phyloP scores from a whole-genome alignment of 805 yeast species.

The Hemisphaericaspora nanyangensis region DNA sequence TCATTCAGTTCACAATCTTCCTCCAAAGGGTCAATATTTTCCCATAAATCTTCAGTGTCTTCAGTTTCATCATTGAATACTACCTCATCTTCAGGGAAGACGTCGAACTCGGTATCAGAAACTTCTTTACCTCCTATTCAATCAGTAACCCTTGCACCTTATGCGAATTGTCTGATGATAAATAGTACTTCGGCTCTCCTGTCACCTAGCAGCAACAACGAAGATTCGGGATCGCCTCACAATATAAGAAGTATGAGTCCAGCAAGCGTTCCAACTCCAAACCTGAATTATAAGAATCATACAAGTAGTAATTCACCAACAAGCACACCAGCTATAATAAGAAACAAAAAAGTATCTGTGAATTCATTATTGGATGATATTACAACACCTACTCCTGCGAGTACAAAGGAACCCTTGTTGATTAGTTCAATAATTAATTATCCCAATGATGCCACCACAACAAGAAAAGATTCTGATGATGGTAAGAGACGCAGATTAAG shows the following conservation, averaged over 20 bases:
- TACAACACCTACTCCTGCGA: no score
- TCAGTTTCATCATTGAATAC: constrained; percentile 25
- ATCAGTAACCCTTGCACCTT: background rate
- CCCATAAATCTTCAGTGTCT: constrained; percentile 33
- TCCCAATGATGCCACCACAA: background rate
- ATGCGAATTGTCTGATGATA: background rate
- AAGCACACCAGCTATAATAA: background rate
- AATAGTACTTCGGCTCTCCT: background rate
- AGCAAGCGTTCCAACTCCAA: no score
- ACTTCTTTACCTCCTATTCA: background rate
- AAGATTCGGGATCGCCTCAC: background rate
- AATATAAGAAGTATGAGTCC: constrained; percentile 8
- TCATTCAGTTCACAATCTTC: constrained; percentile 27
- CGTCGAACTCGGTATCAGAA: background rate
- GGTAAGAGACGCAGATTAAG: constrained; percentile 6
- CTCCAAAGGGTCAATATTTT: constrained; percentile 27
- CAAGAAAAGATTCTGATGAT: constrained; percentile 2
- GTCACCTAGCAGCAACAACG: background rate
- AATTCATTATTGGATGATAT: constrained; percentile 20
- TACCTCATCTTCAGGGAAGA: constrained; percentile 14
- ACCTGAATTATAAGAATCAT: background rate
- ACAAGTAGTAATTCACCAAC: background rate
- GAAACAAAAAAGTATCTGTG: constrained; percentile 18
- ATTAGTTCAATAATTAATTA: constrained; percentile 3
- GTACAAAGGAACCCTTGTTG: constrained; percentile 6